Evolutionary conservation across 1,284 basidiomycete genomes (phyloP), one percentile per base, ranked within the genome.

Genomic region (Anthracocystis walkeri): DNA sequence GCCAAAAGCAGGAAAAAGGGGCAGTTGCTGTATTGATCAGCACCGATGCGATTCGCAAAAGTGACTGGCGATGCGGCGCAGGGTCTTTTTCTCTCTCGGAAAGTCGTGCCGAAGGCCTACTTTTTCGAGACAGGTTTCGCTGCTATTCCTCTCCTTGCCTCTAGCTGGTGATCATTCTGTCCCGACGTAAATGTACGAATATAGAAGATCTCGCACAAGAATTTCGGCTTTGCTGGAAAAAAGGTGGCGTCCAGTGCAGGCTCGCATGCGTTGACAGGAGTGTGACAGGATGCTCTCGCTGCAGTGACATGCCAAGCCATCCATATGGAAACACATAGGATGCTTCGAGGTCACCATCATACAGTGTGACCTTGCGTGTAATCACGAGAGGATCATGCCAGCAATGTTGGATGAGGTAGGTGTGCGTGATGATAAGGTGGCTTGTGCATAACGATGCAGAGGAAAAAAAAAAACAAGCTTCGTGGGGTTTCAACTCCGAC

Each of bases 401-500:
- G 27, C 46, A 48, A 8, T 18, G 18, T 18, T 29, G 46, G 7
- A 48, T 14, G 27, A 23, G 46, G 25, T 4, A 38, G 35, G 35
- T 16, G 35, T 38, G 35, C 35, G 45, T 25, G 25, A 46, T 27
- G 45, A 27, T 38, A 27, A 25, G 25, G 12, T 48, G 46, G 46
- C 46, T 48, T 48, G 46, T 48, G 46, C 46, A 29, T 16, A 27
- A 31, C 46, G 35, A 7, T 31, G 41, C 41, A 42, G 41, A 1
- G 3, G 3, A 4, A 7, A 20, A 7, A 20, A n/a, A 42, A n/a
- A 20, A 41, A 41, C 18, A 41, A 41, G 40, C 40, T 29, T 29
- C 33, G 45, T 27, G 29, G 18, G 27, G 16, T 48, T 29, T 16
- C 27, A 46, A 31, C 46, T 48, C 46, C 46, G 46, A 48, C 46